phyloP scores from a whole-genome alignment of 1,284 basidiomycete genomes.

The Tilletia indica region DNA sequence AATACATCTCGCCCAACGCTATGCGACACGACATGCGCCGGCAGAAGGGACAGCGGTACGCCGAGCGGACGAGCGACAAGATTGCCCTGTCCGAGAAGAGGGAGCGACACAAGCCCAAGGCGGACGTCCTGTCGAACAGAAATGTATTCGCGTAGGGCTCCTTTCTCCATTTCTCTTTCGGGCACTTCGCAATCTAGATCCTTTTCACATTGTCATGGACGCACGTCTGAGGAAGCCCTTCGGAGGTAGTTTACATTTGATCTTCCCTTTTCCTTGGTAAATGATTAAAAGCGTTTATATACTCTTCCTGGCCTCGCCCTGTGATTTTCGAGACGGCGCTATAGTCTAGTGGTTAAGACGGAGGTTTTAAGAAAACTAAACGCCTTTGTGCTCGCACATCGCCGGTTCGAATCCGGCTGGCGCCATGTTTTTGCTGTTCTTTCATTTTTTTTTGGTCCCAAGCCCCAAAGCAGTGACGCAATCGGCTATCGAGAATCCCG shows the following conservation, averaged over 20 bases:
- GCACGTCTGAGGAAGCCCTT: no score
- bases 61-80: conserved; percentile 74
- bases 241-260: no score
- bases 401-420: conserved; percentile 16
- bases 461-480: no score
- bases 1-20: conserved; percentile 84
- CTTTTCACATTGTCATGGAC: no score
- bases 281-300: no score
- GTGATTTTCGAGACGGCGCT: neutral
- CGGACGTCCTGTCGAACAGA: conserved; percentile 77
- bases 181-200: no score
- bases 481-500: no score
- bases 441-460: neutral
- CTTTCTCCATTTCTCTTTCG: no score
- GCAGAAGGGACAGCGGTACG: conserved; percentile 77
- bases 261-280: no score
- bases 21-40: conserved; percentile 72
- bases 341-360: conserved; percentile 14
- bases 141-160: conserved; percentile 77
- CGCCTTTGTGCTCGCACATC: conserved; percentile 14
- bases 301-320: no score
- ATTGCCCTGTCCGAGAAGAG: conserved; percentile 68
- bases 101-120: conserved; percentile 67
- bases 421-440: neutral
- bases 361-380: conserved; percentile 3